These are phyloP conservation scores for Nicotiana tabacum DNA, from an alignment of 257 asterid genomes.

Conservation along the genomic window DNA sequence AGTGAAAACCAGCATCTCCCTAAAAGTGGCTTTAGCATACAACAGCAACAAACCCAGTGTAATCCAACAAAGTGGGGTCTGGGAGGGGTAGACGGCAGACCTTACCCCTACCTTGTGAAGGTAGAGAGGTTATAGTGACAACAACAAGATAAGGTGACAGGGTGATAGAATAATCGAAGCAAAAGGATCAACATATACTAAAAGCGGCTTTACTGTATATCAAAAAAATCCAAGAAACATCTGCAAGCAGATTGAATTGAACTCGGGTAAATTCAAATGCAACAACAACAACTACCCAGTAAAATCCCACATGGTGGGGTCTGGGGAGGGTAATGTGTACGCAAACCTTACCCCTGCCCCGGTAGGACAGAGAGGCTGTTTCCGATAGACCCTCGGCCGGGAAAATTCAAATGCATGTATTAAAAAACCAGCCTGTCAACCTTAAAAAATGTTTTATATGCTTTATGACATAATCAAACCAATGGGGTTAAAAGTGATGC, in stretches of 20 bases:
- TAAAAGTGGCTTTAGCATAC: neutral
- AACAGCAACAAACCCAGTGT: no score
- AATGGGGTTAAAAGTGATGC: neutral
- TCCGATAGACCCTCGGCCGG: neutral
- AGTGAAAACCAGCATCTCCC: neutral
- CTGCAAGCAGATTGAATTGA: neutral
- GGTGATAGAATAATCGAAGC: no score
- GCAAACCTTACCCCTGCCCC: no score
- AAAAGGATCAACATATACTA: neutral
- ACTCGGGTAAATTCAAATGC: neutral
- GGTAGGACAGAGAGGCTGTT: no score
- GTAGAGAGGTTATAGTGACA: no score
- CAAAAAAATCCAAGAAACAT: neutral
- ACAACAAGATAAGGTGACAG: no score
- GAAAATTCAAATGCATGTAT: neutral
- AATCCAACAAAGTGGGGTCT: no score
- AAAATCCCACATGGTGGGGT: no score
- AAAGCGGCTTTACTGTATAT: neutral
- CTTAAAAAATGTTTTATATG: neutral
- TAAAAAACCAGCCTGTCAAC: neutral
- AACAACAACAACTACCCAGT: no score
- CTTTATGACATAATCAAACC: neutral
- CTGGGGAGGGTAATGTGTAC: no score
- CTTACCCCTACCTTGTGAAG: no score
- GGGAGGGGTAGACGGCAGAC: no score